Base-by-base conservation (phyloP, 202 grass and related monocot genomes). In the Setaria italica region DNA sequence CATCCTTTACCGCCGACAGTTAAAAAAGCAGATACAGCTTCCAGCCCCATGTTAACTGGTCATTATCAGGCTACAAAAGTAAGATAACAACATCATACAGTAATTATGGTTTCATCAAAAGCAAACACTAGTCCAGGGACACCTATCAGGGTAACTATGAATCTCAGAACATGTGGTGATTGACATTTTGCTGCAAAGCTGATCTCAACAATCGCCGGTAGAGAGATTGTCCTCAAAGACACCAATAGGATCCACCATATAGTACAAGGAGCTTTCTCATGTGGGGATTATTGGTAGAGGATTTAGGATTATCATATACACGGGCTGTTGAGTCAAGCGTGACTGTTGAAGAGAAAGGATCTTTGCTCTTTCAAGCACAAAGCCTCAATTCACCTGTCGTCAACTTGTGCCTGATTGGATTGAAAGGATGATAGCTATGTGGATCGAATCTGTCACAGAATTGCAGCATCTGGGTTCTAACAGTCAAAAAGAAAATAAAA, bases 171-270 rank as follows among this genome's bases (percentile, higher is more conserved):
- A 30, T 92, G 92, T 88, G 50, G 82, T 60, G 92, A 97, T 82
- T 94, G 95, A 68, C 95, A 97, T 88, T 84, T 78, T 77, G 90
- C 86, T 77, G 85, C 85, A 57, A 93, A 95, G 71, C 80, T 97
- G 47, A 95, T 97, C 77, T 94, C 92, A 17, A 83, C 62, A 11
- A 88, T 90, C 71, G 83, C 85, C 54, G 47, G 59, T 60, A 80
- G 90, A 56, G 95, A 94, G 81, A 94, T 97, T 72, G 85, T 92
- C 73, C 88, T 97, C 62, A 97, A 80, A 82, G 90, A 94, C 64
- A 84, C 81, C 58, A 91, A 97, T 70, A 94, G 85, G 75, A 93
- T 93, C 85, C 95, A 94, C 63, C 87, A 91, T 86, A 91, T 95
- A 80, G 88, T 77, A 66, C 49, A 79, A 75, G 91, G 91, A 54